These are phyloP conservation scores for Oryza longistaminata DNA, from an alignment of 176 grass and related monocot genomes.

Conservation along the genomic window DNA sequence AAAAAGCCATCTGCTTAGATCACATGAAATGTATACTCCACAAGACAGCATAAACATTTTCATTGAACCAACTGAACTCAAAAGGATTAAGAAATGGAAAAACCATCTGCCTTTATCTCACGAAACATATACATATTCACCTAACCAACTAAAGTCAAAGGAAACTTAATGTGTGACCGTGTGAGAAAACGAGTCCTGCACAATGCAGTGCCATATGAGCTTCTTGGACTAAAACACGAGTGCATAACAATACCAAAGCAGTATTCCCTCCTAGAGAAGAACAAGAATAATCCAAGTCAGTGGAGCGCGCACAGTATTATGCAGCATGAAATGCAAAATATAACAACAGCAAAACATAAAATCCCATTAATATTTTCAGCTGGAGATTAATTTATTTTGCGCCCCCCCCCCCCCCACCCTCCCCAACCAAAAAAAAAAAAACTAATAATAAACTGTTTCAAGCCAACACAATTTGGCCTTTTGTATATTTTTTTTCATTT, in stretches of 20 bases:
- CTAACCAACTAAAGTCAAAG: too few relatives aligned
- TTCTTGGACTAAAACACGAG: too few relatives aligned
- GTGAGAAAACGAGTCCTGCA: neutral
- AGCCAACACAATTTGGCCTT: neutral
- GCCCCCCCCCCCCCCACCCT: too few relatives aligned
- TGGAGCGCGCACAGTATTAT: neutral
- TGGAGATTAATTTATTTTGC: neutral
- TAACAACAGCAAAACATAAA: neutral
- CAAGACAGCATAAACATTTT: neutral
- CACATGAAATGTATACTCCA: neutral
- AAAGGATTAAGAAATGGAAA: neutral
- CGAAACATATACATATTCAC: neutral
- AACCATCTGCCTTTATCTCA: neutral
- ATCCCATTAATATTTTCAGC: neutral
- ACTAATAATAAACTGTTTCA: neutral
- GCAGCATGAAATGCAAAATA: neutral
- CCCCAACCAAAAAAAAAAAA: too few relatives aligned
- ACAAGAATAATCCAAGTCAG: too few relatives aligned
- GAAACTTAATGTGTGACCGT: neutral
- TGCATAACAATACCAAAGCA: too few relatives aligned
- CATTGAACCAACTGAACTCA: neutral
- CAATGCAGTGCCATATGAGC: neutral
- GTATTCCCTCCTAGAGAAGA: too few relatives aligned
- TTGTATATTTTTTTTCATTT: neutral
- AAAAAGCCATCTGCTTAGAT: neutral